Conservation (phyloP, 352 stramenopile genomes). For the Phytophthora capsici region DNA sequence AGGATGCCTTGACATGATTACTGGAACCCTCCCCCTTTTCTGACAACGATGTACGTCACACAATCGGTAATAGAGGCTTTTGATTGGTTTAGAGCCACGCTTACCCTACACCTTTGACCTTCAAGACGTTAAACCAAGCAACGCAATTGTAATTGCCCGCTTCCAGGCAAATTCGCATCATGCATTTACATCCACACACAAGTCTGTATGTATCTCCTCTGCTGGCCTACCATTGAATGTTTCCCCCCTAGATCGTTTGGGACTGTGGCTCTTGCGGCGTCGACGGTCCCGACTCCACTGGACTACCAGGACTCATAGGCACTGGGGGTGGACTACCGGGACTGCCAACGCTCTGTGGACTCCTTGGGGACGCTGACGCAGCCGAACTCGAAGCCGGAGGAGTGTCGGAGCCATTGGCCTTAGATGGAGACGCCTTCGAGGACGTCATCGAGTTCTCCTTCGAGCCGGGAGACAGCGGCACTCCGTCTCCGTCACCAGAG, state of each 20-base stretch:
- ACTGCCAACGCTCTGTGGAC: constrained; percentile 46
- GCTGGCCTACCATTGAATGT: constrained; percentile 22
- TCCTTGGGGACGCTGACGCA: constrained; percentile 44
- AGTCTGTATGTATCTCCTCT: constrained; percentile 32
- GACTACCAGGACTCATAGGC: constrained; percentile 38
- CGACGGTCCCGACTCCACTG: constrained; percentile 17
- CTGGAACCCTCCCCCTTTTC: constrained; percentile 7
- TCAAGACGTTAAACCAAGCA: constrained; percentile 20
- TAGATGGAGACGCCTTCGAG: constrained; percentile 37
- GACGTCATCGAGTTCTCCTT: constrained; percentile 49
- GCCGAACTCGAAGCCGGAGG: constrained; percentile 45
- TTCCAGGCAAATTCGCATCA: constrained; percentile 12
- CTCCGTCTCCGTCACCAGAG: constrained; percentile 35
- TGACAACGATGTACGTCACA: constrained; percentile 29
- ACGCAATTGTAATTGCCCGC: neutral
- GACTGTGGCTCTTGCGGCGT: constrained; percentile 41
- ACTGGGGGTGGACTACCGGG: constrained; percentile 37
- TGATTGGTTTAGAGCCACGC: constrained; percentile 10
- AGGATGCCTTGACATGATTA: constrained; percentile 2
- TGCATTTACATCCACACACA: constrained; percentile 40
- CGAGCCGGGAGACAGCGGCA: constrained; percentile 46
- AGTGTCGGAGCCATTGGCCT: constrained; percentile 43
- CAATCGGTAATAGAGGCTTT: neutral
- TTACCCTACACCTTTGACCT: constrained; percentile 3
- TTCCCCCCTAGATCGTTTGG: constrained; percentile 42